Percentiles rank a stretch among this genome's conserved stretches.
Evolutionary conservation across 805 yeast species (phyloP).

Genomic region (Candida mattraensis): DNA sequence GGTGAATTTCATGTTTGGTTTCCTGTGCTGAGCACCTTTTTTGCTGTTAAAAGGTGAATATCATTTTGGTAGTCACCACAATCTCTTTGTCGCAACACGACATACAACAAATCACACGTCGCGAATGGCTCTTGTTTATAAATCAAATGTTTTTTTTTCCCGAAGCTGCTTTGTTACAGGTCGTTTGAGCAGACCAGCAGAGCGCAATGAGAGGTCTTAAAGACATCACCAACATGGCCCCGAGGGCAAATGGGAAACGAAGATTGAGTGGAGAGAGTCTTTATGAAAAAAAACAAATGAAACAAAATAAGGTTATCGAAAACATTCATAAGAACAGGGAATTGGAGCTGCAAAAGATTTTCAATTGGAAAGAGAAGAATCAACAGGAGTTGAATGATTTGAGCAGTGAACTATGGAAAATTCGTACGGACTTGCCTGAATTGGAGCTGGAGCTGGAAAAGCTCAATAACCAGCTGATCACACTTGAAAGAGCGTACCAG

Average conservation of each 20-base stretch:
- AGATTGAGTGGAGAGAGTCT: slow-evolving; percentile 2
- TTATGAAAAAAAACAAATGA: slow-evolving; percentile 9
- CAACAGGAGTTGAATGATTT: slow-evolving; percentile 26
- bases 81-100: no score
- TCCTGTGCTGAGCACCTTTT: no score
- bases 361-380: slow-evolving; percentile 14
- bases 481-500: slow-evolving; percentile 23
- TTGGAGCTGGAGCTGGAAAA: slow-evolving; percentile 30
- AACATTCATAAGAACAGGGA: slow-evolving; percentile 16
- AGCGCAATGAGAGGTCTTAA: slow-evolving; percentile 4
- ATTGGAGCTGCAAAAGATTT: slow-evolving; percentile 16
- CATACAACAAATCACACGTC: no score
- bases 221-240: no score
- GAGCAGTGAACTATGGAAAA: slow-evolving; percentile 26
- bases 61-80: no score
- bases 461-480: slow-evolving; percentile 24
- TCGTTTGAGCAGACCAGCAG: slow-evolving; percentile 2
- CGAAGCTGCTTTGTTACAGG: no score
- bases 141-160: no score
- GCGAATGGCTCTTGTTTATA: no score
- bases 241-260: slow-evolving; percentile 1
- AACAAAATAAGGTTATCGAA: slow-evolving; percentile 12
- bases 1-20: no score
- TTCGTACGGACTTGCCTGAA: slow-evolving; percentile 29
- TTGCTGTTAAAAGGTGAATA: no score